Evolutionary conservation across 306 rosid genomes (phyloP).

Genomic region (Rosa persica): DNA sequence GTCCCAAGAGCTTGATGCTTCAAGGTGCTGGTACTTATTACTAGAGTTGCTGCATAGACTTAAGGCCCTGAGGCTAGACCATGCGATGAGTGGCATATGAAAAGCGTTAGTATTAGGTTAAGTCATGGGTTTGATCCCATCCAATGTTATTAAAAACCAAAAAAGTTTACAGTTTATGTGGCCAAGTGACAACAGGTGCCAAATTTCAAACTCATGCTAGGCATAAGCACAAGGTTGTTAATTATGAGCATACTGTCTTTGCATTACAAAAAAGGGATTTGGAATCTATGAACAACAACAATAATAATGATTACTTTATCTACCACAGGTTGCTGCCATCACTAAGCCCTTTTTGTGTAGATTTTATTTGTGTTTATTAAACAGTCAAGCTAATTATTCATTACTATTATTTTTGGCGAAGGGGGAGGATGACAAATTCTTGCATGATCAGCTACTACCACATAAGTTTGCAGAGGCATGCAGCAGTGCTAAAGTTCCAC

Average conservation of each 20-base stretch:
- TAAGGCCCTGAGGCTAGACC: not conserved
- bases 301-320: too few relatives aligned
- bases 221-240: not conserved
- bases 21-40: not conserved
- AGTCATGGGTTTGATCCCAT: not conserved
- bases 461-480: constrained; percentile 83
- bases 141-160: not conserved
- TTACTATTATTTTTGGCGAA: constrained; percentile 31
- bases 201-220: not conserved
- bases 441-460: constrained; percentile 71
- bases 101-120: not conserved
- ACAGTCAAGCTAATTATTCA: not conserved
- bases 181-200: not conserved
- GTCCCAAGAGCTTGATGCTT: not conserved
- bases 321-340: too few relatives aligned
- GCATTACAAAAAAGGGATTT: not conserved
- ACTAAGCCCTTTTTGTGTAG: not conserved
- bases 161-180: too few relatives aligned
- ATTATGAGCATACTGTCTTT: not conserved
- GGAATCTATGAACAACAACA: not conserved
- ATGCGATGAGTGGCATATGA: not conserved
- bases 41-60: not conserved
- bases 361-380: not conserved
- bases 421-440: constrained; percentile 86
- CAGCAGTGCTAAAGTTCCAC: constrained; percentile 61